phyloP scores from a whole-genome alignment of 176 grass and related monocot species.

The Eragrostis nindensis region DNA sequence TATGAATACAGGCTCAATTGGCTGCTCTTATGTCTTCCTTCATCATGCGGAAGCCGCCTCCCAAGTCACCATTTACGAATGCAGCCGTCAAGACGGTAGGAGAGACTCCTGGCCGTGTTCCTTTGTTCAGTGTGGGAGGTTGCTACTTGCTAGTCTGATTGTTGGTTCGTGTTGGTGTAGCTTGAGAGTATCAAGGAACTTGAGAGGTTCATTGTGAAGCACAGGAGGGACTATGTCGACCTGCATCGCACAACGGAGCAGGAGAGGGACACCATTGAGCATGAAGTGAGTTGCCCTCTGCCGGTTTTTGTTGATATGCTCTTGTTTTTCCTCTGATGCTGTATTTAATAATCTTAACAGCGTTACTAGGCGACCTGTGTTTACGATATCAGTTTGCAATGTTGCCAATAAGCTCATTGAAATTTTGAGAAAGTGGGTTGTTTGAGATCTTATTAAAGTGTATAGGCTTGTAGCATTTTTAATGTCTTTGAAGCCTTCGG shows the following conservation, averaged over 20 bases:
- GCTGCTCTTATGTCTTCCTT: constrained; percentile 78
- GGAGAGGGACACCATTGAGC: constrained; percentile 95
- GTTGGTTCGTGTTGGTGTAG: constrained; percentile 47
- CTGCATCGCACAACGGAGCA: constrained; percentile 89
- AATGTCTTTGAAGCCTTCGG: constrained; percentile 8
- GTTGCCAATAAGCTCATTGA: background rate
- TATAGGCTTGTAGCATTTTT: background rate
- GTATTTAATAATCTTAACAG: background rate
- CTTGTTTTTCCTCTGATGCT: constrained; percentile 3
- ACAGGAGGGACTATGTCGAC: constrained; percentile 87
- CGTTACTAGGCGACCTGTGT: background rate
- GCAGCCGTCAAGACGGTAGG: constrained; percentile 87
- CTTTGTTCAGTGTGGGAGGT: background rate
- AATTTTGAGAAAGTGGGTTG: background rate
- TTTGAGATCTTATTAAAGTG: background rate
- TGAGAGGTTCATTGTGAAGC: constrained; percentile 81
- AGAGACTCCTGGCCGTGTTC: background rate
- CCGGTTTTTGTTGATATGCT: background rate
- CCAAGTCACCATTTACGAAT: constrained; percentile 71
- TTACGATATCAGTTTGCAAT: background rate
- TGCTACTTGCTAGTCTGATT: constrained; percentile 1
- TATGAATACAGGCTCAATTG: constrained; percentile 62
- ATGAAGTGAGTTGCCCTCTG: constrained; percentile 63
- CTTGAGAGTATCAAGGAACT: constrained; percentile 85
- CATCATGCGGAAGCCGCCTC: constrained; percentile 77